Conservation (phyloP, 1,284 basidiomycete genomes). For the Taiwanofungus camphoratus region DNA sequence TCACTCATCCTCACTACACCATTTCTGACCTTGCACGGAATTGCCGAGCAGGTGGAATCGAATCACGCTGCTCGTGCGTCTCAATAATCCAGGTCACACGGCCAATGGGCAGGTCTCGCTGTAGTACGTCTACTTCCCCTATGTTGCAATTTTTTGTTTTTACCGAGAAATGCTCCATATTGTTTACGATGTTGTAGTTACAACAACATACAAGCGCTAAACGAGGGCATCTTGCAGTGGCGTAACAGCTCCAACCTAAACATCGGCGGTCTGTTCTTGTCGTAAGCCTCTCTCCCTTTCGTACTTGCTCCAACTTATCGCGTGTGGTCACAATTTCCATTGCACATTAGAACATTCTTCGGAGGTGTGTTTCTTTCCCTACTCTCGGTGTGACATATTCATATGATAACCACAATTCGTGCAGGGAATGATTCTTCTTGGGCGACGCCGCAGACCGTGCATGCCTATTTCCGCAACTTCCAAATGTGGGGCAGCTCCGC, state of each 20-base stretch:
- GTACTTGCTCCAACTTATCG: not conserved
- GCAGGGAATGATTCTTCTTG: slow-evolving; percentile 55
- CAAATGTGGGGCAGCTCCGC: slow-evolving; percentile 27
- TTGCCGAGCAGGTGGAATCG: slow-evolving; percentile 23
- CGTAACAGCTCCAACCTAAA: slow-evolving; percentile 20
- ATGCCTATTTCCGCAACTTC: slow-evolving; percentile 70
- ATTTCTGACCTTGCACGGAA: not conserved
- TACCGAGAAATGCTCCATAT: too few relatives aligned
- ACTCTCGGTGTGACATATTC: too few relatives aligned
- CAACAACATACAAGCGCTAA: slow-evolving; percentile 26
- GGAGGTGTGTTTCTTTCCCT: slow-evolving; percentile 43
- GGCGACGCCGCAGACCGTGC: slow-evolving; percentile 54
- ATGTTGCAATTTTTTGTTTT: not conserved
- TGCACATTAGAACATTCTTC: slow-evolving; percentile 58
- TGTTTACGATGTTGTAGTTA: slow-evolving; percentile 16
- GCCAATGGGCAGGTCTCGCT: slow-evolving; percentile 26
- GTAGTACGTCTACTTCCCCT: slow-evolving; percentile 20
- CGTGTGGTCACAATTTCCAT: not conserved
- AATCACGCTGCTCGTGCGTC: slow-evolving; percentile 24
- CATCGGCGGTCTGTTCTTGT: slow-evolving; percentile 46
- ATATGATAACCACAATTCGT: not conserved
- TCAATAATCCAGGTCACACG: slow-evolving; percentile 22
- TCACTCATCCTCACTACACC: not conserved
- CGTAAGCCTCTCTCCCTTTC: slow-evolving; percentile 15
- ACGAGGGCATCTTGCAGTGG: slow-evolving; percentile 21